Evolutionary conservation across 257 asterid genomes (phyloP), one percentile per base, ranked within the genome.

Genomic region (Apocynum venetum): DNA sequence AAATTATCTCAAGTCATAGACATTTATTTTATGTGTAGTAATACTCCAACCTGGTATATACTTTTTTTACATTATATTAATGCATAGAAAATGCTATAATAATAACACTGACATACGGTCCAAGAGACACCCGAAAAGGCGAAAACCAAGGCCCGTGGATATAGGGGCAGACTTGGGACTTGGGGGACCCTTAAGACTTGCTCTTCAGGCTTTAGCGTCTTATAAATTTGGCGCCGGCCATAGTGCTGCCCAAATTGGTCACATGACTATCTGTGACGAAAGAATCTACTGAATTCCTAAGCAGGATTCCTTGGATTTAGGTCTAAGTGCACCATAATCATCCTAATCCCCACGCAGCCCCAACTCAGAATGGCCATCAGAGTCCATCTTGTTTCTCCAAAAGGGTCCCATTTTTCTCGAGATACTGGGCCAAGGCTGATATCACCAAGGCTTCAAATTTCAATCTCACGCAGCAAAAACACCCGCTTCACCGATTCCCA

Each of bases 401-500:
- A 57, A 76, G 77, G 79, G 78, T 73, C 77, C 87, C 79, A 59
- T 83, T 15, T 8, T 40, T 80, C 81, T 44, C 79, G 53, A 86
- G 71, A 6, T 76, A 51, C 72, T 85, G 64, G 9, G 20, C 63
- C 82, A 71, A 73, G 14, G 15, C 65, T 25, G 31, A 25, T 25
- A 53, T 56, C 77, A 10, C 83, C 84, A 48, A 79, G 51, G 76
- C 73, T 80, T 83, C 75, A 67, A 41, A 84, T 71, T 43, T 72
- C 70, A 60, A 47, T 87, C 63, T 85, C 88, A 46, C 87, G 97
- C 89, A 77, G 80, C 78, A 87, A 78, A 51, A 89, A 68, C n/a
- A 84, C 82, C 52, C 74, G 38, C 69, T 60, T 76, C 69, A 72
- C 64, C 13, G 97, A 85, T 71, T 86, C 83, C 71, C 78, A 77